Evolutionary conservation across 169 alveolate species (phyloP).

Genomic region (Perkinsus marinus): DNA sequence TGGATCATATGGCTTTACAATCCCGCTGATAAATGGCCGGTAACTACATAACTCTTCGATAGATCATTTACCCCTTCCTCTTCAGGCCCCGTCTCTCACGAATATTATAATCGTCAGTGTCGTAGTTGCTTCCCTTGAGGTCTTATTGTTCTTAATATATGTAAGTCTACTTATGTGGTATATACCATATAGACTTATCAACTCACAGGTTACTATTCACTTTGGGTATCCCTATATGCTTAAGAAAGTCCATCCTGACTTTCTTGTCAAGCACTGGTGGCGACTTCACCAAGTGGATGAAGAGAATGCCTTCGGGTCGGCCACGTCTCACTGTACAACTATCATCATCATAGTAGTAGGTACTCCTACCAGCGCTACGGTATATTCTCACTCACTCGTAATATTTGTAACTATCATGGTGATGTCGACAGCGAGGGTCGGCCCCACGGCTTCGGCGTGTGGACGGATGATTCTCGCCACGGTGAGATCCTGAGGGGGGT

Average conservation of each 20-base stretch:
- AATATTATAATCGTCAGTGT: neutral
- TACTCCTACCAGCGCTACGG: neutral
- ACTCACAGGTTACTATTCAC: neutral
- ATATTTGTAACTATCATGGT: constrained; percentile 8
- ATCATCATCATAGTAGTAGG: neutral
- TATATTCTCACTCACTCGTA: neutral
- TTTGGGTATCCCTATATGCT: neutral
- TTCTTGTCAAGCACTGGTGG: neutral
- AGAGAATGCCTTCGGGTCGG: neutral
- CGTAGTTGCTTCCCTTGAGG: neutral
- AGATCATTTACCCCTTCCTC: neutral
- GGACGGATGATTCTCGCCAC: constrained; percentile 24
- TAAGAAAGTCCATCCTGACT: neutral
- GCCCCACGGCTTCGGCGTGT: constrained; percentile 29
- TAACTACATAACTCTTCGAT: neutral
- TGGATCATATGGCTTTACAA: neutral
- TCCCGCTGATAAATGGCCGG: neutral
- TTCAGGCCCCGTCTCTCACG: neutral
- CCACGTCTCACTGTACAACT: neutral
- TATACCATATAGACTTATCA: neutral
- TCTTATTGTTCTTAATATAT: neutral
- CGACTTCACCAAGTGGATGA: neutral
- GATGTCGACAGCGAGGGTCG: constrained; percentile 23
- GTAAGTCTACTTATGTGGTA: neutral
- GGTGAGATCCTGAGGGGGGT: constrained; percentile 25